Base-by-base conservation (phyloP, 2,329 filamentous ascomycete species). In the Fonsecaea monophora region DNA sequence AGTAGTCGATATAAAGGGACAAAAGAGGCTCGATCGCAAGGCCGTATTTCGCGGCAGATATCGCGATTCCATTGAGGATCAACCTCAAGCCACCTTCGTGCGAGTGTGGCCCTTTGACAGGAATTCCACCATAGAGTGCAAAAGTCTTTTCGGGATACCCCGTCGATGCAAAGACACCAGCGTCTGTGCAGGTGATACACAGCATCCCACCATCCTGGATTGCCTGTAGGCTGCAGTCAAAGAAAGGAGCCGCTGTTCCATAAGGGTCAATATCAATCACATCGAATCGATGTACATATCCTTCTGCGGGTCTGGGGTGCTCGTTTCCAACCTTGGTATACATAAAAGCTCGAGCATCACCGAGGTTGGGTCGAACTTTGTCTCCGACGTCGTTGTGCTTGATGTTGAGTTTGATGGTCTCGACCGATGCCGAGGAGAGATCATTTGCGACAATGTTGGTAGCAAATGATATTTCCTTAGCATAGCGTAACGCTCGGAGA, bases 261-360 rank as follows among this genome's bases (percentile, higher is more conserved):
- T 99, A 99, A 0, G 95, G 95, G 77, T 99, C 95, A 35, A 99
- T 85, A 77, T 99, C 95, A 70, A 99, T 95, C 25, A 97, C 94
- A 77, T 98, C 92, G 77, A 96, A 99, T 73, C 86, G 88, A 75
- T 88, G 72, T 38, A 77, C 68, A 64, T 77, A 73, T 72, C 65
- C 80, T 75, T 67, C 82, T 9, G 45, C 53, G 30, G 53, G 60
- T 78, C 53, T 78, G 72, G 62, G 80, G 75, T 53, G 73, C 74
- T 72, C 75, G 60, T 76, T 76, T 76, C 87, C 85, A 54, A 90
- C 83, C 61, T 87, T 81, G 68, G 85, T 85, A 78, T 98, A 97
- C 94, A 99, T 98, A 78, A 96, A 92, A 3, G 88, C 89, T 55
- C 95, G 87, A 0, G 95, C 95, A 79, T 98, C 94, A 53, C 92